Evolutionary conservation across 305 asterid species (phyloP), one percentile per base, ranked within the genome.

Genomic region (Plantago coronopus): DNA sequence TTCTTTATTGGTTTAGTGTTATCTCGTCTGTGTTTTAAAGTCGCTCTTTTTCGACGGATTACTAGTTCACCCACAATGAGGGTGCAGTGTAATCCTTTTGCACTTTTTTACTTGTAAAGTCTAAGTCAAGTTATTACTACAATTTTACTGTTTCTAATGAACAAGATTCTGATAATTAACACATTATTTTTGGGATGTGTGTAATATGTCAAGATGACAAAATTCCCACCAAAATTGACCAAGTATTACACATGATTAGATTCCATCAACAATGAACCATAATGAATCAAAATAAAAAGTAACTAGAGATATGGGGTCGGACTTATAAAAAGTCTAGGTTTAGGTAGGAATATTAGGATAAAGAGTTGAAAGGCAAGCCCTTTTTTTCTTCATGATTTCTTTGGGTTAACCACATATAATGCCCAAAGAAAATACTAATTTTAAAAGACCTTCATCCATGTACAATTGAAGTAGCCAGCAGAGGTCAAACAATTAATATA

Each of bases 321-420:
- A 57, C 46, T 61, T 48, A 51, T 65, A 63, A 66, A 74, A 80
- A 80, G 86, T 76, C 82, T 54, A 70, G 40, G 78, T 78, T 78
- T 78, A 75, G 87, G 87, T 81, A 69, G 72, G 81, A 73, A 83
- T 53, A 22, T 15, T 81, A 69, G 70, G 81, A 73, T 71, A 68
- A 68, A 44, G 40, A 64, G 63, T 57, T 57, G 69, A 74, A 40
- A 42, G 59, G 66, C 59, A 66, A 59, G 29, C 11, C 69, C 74
- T 37, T 21, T 74, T n/a, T 77, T 72, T 51, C 75, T 64, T 70
- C 59, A 38, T 64, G 65, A 65, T 74, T 74, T 74, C 80, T 63
- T 59, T 72, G 29, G 68, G 47, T 34, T 34, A 73, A 46, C 45
- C 69, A 27, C 5, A 74, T 62, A 78, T 68, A 71, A 76, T 65